Evolutionary conservation across 805 yeast genomes (phyloP).

Genomic region (Metschnikowia arizonensis): DNA sequence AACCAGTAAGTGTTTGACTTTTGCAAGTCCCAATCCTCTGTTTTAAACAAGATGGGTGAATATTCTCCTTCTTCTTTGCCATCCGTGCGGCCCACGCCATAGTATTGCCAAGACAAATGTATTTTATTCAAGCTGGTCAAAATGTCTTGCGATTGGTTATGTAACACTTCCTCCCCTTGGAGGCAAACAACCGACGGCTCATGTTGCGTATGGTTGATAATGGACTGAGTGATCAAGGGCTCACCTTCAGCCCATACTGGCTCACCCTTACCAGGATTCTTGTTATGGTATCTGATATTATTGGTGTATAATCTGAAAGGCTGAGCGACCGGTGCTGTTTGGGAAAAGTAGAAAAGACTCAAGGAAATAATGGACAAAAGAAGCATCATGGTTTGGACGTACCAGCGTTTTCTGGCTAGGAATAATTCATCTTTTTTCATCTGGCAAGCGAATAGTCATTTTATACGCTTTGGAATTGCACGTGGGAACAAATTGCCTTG

Average conservation of each 20-base stretch:
- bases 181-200: constrained; percentile 37
- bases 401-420: not conserved
- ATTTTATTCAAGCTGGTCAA: constrained; percentile 23
- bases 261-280: constrained; percentile 35
- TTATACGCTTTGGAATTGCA: not conserved
- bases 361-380: not conserved
- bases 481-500: too few species aligned
- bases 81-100: constrained; percentile 18
- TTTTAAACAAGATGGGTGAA: constrained; percentile 35
- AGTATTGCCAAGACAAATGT: constrained; percentile 31
- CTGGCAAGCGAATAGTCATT: constrained; percentile 1
- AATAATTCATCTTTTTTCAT: not conserved
- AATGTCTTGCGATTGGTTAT: constrained; percentile 33
- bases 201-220: constrained; percentile 33
- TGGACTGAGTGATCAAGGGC: constrained; percentile 35
- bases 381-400: not conserved
- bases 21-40: constrained; percentile 29
- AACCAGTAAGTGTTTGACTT: constrained; percentile 37
- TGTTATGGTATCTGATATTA: constrained; percentile 45
- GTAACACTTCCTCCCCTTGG: constrained; percentile 39
- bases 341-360: not conserved
- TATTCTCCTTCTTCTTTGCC: constrained; percentile 15
- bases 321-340: not conserved
- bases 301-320: constrained; percentile 32
- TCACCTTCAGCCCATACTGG: constrained; percentile 43